Conservation (phyloP, 306 rosid species). For the Fragaria iinumae region DNA sequence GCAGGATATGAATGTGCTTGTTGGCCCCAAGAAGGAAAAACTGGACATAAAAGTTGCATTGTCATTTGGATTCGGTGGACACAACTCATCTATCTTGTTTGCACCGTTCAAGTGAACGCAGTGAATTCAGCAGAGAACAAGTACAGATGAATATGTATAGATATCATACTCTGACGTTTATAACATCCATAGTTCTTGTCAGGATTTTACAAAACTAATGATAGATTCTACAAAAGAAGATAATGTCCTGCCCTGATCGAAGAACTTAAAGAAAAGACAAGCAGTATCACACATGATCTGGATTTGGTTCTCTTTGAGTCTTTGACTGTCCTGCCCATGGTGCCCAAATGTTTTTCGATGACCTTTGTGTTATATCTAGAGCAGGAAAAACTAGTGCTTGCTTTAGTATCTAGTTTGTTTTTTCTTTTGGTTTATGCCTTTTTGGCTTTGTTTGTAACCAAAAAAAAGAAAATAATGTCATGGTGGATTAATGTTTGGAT, state of each 20-base stretch:
- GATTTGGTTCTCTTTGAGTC: too few relatives aligned
- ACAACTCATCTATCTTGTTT: constrained; percentile 75
- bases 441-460: too few relatives aligned
- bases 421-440: too few relatives aligned
- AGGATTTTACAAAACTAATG: not conserved
- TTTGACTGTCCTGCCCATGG: too few relatives aligned
- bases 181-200: not conserved
- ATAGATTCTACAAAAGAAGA: not conserved
- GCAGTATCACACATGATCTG: too few relatives aligned
- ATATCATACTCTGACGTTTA: not conserved
- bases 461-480: not conserved
- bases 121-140: not conserved
- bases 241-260: too few relatives aligned
- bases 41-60: constrained; percentile 62
- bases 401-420: too few relatives aligned
- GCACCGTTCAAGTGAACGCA: constrained; percentile 51
- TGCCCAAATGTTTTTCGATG: too few relatives aligned
- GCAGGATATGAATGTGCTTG: constrained; percentile 56
- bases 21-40: constrained; percentile 68
- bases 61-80: constrained; percentile 76
- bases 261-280: too few relatives aligned
- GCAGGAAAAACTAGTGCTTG: too few relatives aligned
- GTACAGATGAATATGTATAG: not conserved
- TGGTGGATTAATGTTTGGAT: not conserved
- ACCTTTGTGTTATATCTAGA: too few relatives aligned